Conservation (phyloP, 192 early-diverging fungal genomes). For the Podila clonocystis region DNA sequence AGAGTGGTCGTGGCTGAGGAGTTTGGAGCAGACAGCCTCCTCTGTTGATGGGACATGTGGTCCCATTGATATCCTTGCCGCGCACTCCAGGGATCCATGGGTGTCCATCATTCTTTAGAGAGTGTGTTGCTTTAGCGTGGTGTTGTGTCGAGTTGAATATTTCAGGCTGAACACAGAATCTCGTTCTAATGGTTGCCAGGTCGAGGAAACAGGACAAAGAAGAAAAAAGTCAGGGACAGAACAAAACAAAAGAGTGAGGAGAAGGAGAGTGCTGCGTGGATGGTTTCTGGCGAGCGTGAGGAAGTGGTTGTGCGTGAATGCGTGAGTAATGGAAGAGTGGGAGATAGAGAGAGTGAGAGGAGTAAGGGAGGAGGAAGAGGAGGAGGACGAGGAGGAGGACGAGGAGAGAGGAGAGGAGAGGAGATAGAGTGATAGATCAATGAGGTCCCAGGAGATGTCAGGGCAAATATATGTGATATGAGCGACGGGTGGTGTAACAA, state of each 20-base stretch:
- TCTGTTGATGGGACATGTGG: neutral
- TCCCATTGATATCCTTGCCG: constrained; percentile 1
- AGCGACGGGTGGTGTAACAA: neutral
- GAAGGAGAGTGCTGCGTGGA: neutral
- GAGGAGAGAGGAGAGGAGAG: neutral
- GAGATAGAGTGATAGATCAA: neutral
- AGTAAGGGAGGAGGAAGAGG: neutral
- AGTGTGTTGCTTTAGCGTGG: no score
- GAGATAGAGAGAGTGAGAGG: no score
- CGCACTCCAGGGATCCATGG: neutral
- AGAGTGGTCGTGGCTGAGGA: neutral
- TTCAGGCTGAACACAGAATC: no score
- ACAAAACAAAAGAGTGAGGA: neutral
- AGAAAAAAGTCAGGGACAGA: no score
- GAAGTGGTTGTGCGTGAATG: no score
- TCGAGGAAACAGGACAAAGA: no score
- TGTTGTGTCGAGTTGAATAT: no score
- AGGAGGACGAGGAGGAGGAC: neutral
- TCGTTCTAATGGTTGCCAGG: no score
- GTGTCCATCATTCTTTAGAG: no score
- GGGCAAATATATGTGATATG: neutral
- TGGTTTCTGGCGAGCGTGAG: neutral
- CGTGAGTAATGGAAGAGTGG: neutral
- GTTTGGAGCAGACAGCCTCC: neutral
- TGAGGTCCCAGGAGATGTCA: neutral